phyloP scores from a whole-genome alignment of 257 asterid species.

The Rauvolfia tetraphylla region DNA sequence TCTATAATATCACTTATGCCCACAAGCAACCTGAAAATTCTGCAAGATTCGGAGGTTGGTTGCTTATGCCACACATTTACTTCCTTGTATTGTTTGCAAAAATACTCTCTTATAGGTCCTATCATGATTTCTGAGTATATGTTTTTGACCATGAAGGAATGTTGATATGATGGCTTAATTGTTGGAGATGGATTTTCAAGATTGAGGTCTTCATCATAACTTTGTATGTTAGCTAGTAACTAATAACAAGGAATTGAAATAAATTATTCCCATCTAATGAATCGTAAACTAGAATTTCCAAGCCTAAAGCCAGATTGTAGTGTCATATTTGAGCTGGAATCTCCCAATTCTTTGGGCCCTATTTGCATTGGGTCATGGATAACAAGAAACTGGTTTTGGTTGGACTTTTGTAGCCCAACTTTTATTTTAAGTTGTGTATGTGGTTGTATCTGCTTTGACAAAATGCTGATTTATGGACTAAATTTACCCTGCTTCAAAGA shows the following conservation, averaged over 20 bases:
- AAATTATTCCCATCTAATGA: not conserved
- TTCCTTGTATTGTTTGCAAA: not conserved
- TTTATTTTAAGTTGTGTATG: not conserved
- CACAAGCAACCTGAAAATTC: slow-evolving; percentile 94
- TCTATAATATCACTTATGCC: slow-evolving; percentile 90
- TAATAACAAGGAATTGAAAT: not conserved
- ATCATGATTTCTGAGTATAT: not conserved
- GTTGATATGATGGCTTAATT: not conserved
- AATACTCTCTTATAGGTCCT: not conserved
- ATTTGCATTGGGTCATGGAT: not conserved
- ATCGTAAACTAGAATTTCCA: not conserved
- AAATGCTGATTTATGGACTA: not conserved
- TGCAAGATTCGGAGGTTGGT: slow-evolving; percentile 84
- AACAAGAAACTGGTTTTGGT: not conserved
- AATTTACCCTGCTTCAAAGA: not conserved
- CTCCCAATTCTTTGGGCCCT: not conserved
- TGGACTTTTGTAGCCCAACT: not conserved
- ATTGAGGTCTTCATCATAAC: not conserved
- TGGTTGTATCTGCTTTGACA: not conserved
- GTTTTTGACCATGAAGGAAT: not conserved
- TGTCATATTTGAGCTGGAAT: not conserved
- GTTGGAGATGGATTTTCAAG: not conserved
- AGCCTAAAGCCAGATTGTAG: not conserved
- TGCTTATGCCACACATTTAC: not conserved
- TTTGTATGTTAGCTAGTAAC: not conserved